Evolutionary conservation across 2,329 filamentous ascomycete species (phyloP), one percentile per base, ranked within the genome.

Genomic region (Aspergillus fischeri): DNA sequence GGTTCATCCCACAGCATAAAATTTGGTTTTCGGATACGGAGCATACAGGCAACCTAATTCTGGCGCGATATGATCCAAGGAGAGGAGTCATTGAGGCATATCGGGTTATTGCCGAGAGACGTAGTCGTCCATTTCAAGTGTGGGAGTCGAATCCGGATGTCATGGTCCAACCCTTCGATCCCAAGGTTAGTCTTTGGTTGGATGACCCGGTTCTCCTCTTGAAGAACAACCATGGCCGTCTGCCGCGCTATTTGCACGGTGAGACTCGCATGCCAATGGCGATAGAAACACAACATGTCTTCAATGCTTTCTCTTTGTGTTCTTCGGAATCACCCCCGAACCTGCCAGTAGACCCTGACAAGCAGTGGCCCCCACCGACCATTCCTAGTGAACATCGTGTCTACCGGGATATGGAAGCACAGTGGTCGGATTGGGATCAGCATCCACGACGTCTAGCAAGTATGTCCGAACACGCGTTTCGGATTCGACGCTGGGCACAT

Each of bases 1-100:
- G 92, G 92, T 96, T 96, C 67, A 79, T 97, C 1, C 81, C 90
- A 0, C 85, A 83, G 52, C 80, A 90, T 69, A 92, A 90, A 73
- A 79, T 97, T 61, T 97, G 92, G 92, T 93, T 96, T 68, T 84
- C 86, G 58, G 91, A 96, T 72, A 81, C 80, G 2, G 82, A 86
- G 29, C 81, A 91, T 50, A 87, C 83, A 1, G 92, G 92, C 0
- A 89, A 88, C 69, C 73, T 96, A 45, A 81, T 96, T 27, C 68
- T 96, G 42, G 81, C 83, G n/a, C 86, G 89, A 11, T 97, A 92
- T 67, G 86, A 96, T 69, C 83, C 86, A 49, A 76, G 83, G 3
- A 80, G 84, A 47, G 89, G 87, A 17, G 87, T 86, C 64, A 96
- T 97, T 55, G 90, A 94, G 74, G 91, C 85, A 3, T 91, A 92